These are phyloP conservation scores for Talaromyces trachyspermus DNA, from an alignment of 495 filamentous ascomycete genomes.

Conservation along the genomic window DNA sequence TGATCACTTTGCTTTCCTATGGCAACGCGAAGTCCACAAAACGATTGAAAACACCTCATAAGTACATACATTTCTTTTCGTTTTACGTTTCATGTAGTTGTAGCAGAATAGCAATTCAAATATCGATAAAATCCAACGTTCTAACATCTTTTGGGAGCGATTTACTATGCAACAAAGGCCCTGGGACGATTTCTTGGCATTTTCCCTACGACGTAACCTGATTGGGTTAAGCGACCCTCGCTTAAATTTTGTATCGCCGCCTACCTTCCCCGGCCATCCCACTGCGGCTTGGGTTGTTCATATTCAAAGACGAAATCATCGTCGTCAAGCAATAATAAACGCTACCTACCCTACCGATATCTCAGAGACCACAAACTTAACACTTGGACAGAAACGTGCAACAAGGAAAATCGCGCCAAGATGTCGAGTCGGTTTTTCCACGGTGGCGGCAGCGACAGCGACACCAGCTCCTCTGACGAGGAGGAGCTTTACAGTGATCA, in stretches of 20 bases:
- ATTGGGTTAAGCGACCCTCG: conserved; percentile 40
- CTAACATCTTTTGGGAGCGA: no score
- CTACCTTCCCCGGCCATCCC: conserved; percentile 28
- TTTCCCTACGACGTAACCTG: conserved; percentile 12
- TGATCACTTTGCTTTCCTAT: conserved; percentile 3
- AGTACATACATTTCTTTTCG: conserved; percentile 6
- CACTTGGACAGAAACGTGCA: background rate
- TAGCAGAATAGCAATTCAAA: conserved; percentile 6
- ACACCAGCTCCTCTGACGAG: conserved; percentile 64
- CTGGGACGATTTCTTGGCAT: background rate
- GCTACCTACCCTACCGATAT: no score
- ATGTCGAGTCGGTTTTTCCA: conserved; percentile 96
- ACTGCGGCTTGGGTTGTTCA: conserved; percentile 22
- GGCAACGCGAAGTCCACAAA: background rate
- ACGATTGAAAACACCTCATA: conserved; percentile 5
- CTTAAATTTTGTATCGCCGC: conserved; percentile 47
- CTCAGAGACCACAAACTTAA: no score
- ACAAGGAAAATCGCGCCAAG: conserved; percentile 21
- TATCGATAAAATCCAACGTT: conserved; percentile 1
- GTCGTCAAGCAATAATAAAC: background rate
- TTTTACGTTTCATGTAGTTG: conserved; percentile 9
- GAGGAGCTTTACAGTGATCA: conserved; percentile 82
- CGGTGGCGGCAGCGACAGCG: conserved; percentile 82
- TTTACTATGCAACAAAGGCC: no score
- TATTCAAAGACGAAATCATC: conserved; percentile 1